phyloP scores from a whole-genome alignment of 2,329 filamentous ascomycete species.

The Magnaporthiopsis poae region DNA sequence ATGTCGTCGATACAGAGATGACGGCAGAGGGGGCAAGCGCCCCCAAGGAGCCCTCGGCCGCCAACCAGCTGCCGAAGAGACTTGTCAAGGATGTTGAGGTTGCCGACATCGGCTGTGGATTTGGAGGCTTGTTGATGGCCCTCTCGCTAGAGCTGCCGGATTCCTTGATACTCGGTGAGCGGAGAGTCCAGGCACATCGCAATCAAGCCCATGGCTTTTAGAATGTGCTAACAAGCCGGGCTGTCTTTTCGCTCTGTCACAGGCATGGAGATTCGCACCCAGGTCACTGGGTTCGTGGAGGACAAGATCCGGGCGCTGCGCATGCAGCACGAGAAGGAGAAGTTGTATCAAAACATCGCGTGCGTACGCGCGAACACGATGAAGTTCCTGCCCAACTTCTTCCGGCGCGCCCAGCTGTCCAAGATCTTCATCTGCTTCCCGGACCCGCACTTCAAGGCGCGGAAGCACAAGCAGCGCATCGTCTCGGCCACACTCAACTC shows the following conservation, averaged over 20 bases:
- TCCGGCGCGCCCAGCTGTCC: constrained; percentile 65
- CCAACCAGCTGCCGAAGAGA: constrained; percentile 14
- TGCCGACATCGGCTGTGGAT: constrained; percentile 94
- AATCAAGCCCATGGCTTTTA: not conserved
- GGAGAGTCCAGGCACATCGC: not conserved
- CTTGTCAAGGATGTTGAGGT: constrained; percentile 70
- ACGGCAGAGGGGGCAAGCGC: constrained; percentile 5
- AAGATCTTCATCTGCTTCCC: constrained; percentile 98
- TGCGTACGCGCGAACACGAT: constrained; percentile 90
- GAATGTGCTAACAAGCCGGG: not conserved
- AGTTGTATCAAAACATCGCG: constrained; percentile 72
- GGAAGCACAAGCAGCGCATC: constrained; percentile 95
- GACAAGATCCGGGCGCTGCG: constrained; percentile 78
- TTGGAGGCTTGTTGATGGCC: constrained; percentile 81
- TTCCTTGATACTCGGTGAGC: constrained; percentile 68
- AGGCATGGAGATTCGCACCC: constrained; percentile 86
- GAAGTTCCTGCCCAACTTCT: constrained; percentile 99
- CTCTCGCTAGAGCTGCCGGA: constrained; percentile 73
- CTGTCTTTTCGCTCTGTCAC: not conserved
- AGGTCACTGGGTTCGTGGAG: constrained; percentile 83
- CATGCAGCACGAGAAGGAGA: constrained; percentile 38
- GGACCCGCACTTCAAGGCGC: constrained; percentile 92
- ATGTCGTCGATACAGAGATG: constrained; percentile 9
- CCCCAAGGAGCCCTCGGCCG: constrained; percentile 12
- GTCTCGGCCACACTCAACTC: constrained; percentile 79